Evolutionary conservation across 805 yeast species (phyloP), one percentile per base, ranked within the genome.

Genomic region (Grigorovia transvaalensis): DNA sequence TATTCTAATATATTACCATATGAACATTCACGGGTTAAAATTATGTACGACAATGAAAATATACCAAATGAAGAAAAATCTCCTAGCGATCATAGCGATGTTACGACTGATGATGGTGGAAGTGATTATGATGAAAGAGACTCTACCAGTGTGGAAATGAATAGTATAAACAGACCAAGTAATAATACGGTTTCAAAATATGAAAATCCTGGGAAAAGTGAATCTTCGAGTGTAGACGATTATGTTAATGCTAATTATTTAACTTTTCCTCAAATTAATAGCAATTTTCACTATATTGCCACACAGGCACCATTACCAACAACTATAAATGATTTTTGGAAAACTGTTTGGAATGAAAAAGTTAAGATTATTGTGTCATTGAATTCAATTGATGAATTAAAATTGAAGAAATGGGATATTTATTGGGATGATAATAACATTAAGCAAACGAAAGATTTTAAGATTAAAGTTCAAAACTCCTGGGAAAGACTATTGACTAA

Each of bases 271-370:
- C 74, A 62, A 58, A 73, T 66, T 58, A 74, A 61, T 62, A 71
- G 56, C 3, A 59, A 62, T 52, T 69, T 57, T 63, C 60, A 74
- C 38, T 86, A 84, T 61, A 85, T 90, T 56, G 96, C 96, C 0
- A 79, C 95, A 1, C 96, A 91, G 64, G 99, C 96, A 1, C 99
- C 99, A 2, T 65, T 86, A 46, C 74, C 73, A 2, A 75, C 78
- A 19, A 91, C 98, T 0, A 75, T 84, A 44, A 85, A 84, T 35
- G 96, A 91, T 66, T 91, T 93, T 62, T 91, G 96, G 96, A 83
- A 81, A 56, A 85, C 88, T 64, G 78, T 86, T 0, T 73, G 80
- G 54, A 77, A 82, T 41, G 79, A 86, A 58, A 67, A 74, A 4
- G 76, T 81, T 7, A 81, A 85, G n/a, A 70, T 90, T 1, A 80